Conservation (phyloP, 345 rosid genomes). For the Hevea brasiliensis region DNA sequence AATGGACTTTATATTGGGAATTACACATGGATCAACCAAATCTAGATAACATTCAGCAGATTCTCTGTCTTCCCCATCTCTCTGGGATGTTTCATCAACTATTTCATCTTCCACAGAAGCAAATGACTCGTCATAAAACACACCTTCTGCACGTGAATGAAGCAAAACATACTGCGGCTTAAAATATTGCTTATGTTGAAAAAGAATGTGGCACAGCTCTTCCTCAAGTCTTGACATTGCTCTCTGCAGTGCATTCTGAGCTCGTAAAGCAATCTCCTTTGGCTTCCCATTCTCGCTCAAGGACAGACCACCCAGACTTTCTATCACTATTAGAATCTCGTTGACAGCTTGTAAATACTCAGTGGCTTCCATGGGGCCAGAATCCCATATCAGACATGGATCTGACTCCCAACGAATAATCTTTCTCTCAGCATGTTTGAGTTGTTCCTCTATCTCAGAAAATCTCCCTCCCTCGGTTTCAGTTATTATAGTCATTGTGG, state of each 20-base stretch:
- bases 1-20: conserved; percentile 59
- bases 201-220: conserved; percentile 61
- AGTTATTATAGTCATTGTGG: conserved; percentile 34
- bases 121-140: conserved; percentile 57
- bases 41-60: conserved; percentile 33
- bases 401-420: conserved; percentile 53
- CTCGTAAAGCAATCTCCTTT: conserved; percentile 50
- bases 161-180: conserved; percentile 41
- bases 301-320: conserved; percentile 34
- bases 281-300: conserved; percentile 31
- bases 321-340: conserved; percentile 45
- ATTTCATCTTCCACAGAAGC: conserved; percentile 54
- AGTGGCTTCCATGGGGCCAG: conserved; percentile 41
- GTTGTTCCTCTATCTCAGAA: conserved; percentile 42
- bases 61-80: conserved; percentile 23
- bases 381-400: conserved; percentile 51
- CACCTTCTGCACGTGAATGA: conserved; percentile 38
- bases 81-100: conserved; percentile 31
- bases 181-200: conserved; percentile 37
- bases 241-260: conserved; percentile 44
- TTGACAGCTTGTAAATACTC: conserved; percentile 54
- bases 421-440: conserved; percentile 45
- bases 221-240: conserved; percentile 81
- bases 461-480: conserved; percentile 33
- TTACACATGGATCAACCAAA: conserved; percentile 47